Conservation (phyloP, 2,329 filamentous ascomycete genomes). For the Nothophaeocryptopus gaeumannii region DNA sequence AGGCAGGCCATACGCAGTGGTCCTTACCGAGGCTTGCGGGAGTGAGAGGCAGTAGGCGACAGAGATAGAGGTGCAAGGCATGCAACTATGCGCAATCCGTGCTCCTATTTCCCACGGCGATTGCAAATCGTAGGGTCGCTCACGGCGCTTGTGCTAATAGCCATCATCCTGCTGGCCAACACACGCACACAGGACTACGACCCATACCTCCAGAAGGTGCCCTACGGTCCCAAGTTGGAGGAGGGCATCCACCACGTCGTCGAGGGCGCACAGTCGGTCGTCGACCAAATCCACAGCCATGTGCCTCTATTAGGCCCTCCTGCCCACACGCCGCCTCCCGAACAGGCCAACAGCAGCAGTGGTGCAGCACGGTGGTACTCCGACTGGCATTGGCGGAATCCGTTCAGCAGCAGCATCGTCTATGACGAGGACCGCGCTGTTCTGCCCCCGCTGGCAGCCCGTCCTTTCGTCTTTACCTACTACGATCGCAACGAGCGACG, state of each 20-base stretch:
- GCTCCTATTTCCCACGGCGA: conserved; percentile 44
- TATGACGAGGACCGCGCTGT: conserved; percentile 80
- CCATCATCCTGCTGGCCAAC: conserved; percentile 36
- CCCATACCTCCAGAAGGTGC: conserved; percentile 32
- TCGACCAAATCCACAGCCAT: conserved; percentile 30
- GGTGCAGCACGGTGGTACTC: conserved; percentile 81
- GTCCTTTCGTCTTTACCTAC: conserved; percentile 84
- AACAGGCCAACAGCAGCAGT: conserved; percentile 74
- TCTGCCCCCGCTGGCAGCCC: conserved; percentile 69
- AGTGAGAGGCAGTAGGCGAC: too few species aligned
- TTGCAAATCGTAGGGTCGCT: conserved; percentile 46
- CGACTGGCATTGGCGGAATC: conserved; percentile 85
- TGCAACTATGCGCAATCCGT: conserved; percentile 29
- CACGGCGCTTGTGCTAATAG: conserved; percentile 39
- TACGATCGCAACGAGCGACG: conserved; percentile 66
- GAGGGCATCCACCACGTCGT: conserved; percentile 39
- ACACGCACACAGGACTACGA: conserved; percentile 30
- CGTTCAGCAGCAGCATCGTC: conserved; percentile 77
- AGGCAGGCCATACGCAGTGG: too few species aligned
- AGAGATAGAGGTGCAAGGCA: not conserved
- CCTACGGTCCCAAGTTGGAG: conserved; percentile 38
- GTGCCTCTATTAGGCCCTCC: conserved; percentile 62
- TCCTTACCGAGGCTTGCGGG: too few species aligned
- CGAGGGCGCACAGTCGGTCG: conserved; percentile 39
- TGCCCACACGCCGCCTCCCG: conserved; percentile 68